Percentiles rank a stretch among this genome's conserved stretches.
These are phyloP conservation scores for Talaromyces atroroseus DNA, from an alignment of 2,329 filamentous ascomycete species.

Conservation along the genomic window DNA sequence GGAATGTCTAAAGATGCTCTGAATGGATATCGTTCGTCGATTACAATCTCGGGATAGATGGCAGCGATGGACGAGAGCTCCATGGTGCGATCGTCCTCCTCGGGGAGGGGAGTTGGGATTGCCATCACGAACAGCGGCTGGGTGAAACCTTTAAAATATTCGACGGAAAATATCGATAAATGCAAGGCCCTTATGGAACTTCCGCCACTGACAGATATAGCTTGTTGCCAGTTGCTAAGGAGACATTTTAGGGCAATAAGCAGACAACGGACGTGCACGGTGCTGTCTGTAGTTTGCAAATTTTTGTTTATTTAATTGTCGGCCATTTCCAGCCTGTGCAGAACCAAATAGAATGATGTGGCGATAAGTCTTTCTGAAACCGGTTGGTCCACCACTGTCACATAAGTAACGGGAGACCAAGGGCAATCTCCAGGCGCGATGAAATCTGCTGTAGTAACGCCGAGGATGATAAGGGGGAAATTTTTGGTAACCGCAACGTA, in stretches of 20 bases:
- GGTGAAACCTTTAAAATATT: background rate
- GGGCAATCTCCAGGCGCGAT: background rate
- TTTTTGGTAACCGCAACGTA: conserved; percentile 7
- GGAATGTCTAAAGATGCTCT: conserved; percentile 51
- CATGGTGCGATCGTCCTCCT: conserved; percentile 54
- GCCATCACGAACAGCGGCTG: background rate
- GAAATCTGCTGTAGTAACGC: background rate
- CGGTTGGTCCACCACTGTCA: conserved; percentile 6
- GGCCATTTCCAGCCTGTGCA: background rate
- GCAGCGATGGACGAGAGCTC: conserved; percentile 56
- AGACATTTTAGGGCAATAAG: conserved; percentile 4
- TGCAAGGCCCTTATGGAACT: background rate
- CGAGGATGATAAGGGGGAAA: background rate
- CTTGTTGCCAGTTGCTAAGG: conserved; percentile 1
- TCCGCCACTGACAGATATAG: background rate
- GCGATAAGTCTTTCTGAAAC: conserved; percentile 1
- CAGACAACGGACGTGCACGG: background rate
- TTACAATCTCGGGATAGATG: conserved; percentile 57
- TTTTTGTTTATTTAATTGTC: background rate
- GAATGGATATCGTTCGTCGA: conserved; percentile 44
- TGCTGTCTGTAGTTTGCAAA: background rate
- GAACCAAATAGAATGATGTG: conserved; percentile 8
- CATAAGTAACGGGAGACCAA: conserved; percentile 1
- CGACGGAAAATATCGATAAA: background rate
- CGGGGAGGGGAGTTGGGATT: background rate